Base-by-base conservation (phyloP, 2,329 filamentous ascomycete genomes). In the Cladosporium sphaerospermum region DNA sequence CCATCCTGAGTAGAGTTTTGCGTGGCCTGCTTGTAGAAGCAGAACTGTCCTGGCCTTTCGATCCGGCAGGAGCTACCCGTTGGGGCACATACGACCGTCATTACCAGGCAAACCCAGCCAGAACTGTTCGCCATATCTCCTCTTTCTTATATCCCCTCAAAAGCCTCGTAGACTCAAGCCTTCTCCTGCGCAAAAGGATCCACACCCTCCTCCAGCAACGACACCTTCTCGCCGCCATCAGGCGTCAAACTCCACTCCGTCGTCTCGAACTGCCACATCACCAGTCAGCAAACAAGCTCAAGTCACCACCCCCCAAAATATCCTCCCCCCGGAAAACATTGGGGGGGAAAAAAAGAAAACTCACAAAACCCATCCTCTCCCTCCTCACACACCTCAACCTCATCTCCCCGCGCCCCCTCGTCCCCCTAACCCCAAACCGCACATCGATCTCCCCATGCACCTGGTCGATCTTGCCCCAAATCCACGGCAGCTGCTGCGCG, bases 381-480 rank as follows among this genome's bases (percentile, higher is more conserved):
- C 80, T 83, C 66, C 93, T 80, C 67, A 80, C 76, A 74, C 88
- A 93, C 61, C 78, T 81, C 71, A 99, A 95, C 65, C 82, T 80
- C 81, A 96, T 93, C 67, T 83, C 78, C 7, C 84, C 93, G 61
- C 77, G 74, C 54, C 73, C 75, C 67, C 78, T 83, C 31, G 83
- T 88, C 39, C 93, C 93, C 73, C 88, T 89, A 28, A 99, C 93
- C 73, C 82, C 79, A 70, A 96, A 97, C 53, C 74, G 75, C 55
- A 99, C 88, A 76, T 97, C 79, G 69, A 99, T 96, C 63, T 83
- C 78, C 19, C 93, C 93, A 71, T 92, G 89, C 69, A 97, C 73
- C 76, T 96, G 92, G 73, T 96, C 95, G 79, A 99, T 87, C 75
- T 89, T 84, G 56, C 75, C 75, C 49, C 62, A 62, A 36, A 77